Base-by-base conservation (phyloP, 495 filamentous ascomycete genomes). In the Viridothelium virens region DNA sequence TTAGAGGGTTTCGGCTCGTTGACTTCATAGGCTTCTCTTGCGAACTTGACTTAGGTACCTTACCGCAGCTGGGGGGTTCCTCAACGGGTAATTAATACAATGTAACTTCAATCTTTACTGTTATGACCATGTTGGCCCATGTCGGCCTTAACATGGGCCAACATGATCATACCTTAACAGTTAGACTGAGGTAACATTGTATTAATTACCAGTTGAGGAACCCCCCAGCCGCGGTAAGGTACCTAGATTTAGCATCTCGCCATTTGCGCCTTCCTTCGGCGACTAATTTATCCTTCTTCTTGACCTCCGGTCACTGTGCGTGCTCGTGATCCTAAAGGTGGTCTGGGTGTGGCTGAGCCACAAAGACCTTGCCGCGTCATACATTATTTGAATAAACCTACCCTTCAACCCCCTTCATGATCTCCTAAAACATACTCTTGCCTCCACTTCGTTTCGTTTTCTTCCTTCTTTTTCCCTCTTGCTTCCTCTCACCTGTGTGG, bases 321-420 rank as follows among this genome's bases (percentile, higher is more conserved):
- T 53, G 10, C 18, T 25, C 48, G 48, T 53, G 11, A 7, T 36
- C 53, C 25, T 25, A 25, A 25, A 25, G 25, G 11, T 18, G 25
- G 31, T 11, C 31, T 25, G 11, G 36, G 18, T 7, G 3, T 18
- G 5, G 53, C 53, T 36, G 25, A 59, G 53, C 53, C 53, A 59
- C 53, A 14, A 59, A 18, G 53, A 25, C 25, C 53, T 33, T 59
- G 53, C 53, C 53, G 53, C 53, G 53, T 59, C 53, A 59, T 59
- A 59, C 53, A 59, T 36, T 59, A 7, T 14, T 36, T 59, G 53
- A 7, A 34, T 59, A 5, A 59, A 59, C 53, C 53, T 31, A 7
- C 48, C 53, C 53, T 59, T 59, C 25, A 36, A 7, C 18, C n/a
- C 7, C 18, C 18, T 18, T 31, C 36, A 59, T 59, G 53, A 59